Evolutionary conservation across 169 alveolate species (phyloP).

Genomic region (Cystoisospora suis): DNA sequence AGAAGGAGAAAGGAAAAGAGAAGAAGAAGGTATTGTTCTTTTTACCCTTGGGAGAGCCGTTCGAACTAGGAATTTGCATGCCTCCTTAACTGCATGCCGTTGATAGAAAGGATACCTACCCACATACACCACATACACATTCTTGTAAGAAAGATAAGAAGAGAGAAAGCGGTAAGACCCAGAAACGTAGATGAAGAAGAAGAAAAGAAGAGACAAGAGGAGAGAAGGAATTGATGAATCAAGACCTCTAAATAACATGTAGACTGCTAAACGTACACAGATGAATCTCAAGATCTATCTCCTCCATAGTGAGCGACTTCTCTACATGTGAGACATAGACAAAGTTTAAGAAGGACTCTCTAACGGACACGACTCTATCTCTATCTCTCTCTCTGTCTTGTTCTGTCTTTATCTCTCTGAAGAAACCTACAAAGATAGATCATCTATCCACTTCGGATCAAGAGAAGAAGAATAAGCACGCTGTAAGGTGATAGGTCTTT

Average conservation of each 20-base stretch:
- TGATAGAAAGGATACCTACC: constrained; percentile 48
- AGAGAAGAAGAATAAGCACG: too few relatives aligned
- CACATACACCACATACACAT: background rate
- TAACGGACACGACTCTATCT: too few relatives aligned
- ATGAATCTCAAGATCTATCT: background rate
- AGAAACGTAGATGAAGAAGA: background rate
- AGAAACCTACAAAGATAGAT: too few relatives aligned
- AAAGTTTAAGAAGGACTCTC: too few relatives aligned
- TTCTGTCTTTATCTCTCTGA: too few relatives aligned
- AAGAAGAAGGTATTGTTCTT: background rate
- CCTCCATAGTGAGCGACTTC: background rate
- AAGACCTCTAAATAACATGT: background rate
- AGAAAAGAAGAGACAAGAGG: background rate
- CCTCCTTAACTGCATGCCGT: constrained; percentile 27
- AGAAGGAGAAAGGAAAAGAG: background rate
- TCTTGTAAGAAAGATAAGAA: background rate
- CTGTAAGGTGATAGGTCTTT: too few relatives aligned
- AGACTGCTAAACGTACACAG: background rate
- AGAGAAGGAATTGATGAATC: background rate
- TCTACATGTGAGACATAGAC: too few relatives aligned
- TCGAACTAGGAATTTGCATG: constrained; percentile 23
- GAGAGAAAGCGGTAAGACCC: background rate
- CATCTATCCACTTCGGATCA: too few relatives aligned
- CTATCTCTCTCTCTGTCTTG: too few relatives aligned
- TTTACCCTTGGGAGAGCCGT: constrained; percentile 35